A percentile compares a stretch with the other conserved stretches of the same genome.
phyloP scores from a whole-genome alignment of 345 rosid genomes.

The Gossypium anomalum region DNA sequence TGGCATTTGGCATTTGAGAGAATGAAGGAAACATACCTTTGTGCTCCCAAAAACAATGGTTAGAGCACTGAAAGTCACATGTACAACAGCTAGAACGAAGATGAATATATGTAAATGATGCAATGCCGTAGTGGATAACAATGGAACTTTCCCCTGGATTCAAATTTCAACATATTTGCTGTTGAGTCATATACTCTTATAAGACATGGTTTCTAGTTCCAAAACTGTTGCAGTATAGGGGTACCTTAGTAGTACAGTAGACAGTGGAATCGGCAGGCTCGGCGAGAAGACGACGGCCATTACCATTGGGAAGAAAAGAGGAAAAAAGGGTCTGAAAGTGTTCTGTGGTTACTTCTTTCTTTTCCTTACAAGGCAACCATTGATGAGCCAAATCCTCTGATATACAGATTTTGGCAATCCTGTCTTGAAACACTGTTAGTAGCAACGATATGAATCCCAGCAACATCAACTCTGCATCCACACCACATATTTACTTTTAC shows the following conservation, averaged over 20 bases:
- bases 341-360: neutral
- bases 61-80: constrained; percentile 67
- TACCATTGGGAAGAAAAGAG: neutral
- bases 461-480: constrained; percentile 71
- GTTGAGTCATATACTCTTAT: neutral
- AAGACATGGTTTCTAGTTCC: neutral
- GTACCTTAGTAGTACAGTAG: constrained; percentile 37
- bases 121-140: constrained; percentile 58
- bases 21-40: constrained; percentile 34
- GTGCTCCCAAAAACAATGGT: constrained; percentile 73
- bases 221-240: neutral
- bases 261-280: constrained; percentile 22
- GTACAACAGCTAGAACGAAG: constrained; percentile 69
- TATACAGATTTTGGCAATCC: constrained; percentile 51
- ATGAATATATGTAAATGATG: constrained; percentile 86
- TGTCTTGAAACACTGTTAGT: constrained; percentile 52
- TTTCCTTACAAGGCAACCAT: constrained; percentile 54
- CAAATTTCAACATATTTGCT: neutral
- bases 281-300: constrained; percentile 58
- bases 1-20: too few species aligned
- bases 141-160: constrained; percentile 58
- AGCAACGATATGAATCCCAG: constrained; percentile 83
- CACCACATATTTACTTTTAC: neutral
- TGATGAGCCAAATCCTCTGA: constrained; percentile 35
- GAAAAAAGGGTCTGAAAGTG: constrained; percentile 18